A percentile compares a stretch with the other conserved stretches of the same genome.
These are phyloP conservation scores for Aspergillus taichungensis DNA, from an alignment of 495 filamentous ascomycete genomes.

Conservation along the genomic window DNA sequence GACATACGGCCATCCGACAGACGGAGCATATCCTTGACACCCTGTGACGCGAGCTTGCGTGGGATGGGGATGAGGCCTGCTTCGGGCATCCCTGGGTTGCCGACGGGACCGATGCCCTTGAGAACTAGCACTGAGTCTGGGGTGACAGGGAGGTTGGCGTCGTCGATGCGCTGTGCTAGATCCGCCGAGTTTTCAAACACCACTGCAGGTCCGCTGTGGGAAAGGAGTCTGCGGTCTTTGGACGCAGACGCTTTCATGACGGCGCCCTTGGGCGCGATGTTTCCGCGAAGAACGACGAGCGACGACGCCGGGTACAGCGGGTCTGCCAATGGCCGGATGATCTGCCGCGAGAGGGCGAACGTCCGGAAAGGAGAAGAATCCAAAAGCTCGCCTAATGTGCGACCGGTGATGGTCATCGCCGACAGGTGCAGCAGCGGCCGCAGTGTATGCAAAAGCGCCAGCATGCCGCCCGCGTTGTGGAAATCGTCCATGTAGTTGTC, in stretches of 20 bases:
- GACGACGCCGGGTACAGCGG: slow-evolving; percentile 49
- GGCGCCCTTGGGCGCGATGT: slow-evolving; percentile 48
- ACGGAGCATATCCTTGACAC: slow-evolving; percentile 57
- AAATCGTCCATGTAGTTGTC: slow-evolving; percentile 67
- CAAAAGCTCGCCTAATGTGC: slow-evolving; percentile 49
- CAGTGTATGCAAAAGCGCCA: slow-evolving; percentile 45
- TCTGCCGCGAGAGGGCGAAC: slow-evolving; percentile 29
- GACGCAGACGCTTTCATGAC: slow-evolving; percentile 57
- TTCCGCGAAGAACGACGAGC: slow-evolving; percentile 46
- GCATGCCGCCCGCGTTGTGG: slow-evolving; percentile 60
- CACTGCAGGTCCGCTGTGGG: slow-evolving; percentile 46
- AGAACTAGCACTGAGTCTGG: slow-evolving; percentile 49
- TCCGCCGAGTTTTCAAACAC: slow-evolving; percentile 52
- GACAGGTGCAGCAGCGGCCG: slow-evolving; percentile 48
- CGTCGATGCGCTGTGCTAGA: slow-evolving; percentile 49
- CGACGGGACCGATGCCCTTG: slow-evolving; percentile 53
- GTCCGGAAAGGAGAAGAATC: slow-evolving; percentile 36
- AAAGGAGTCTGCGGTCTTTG: slow-evolving; percentile 41
- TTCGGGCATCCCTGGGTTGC: slow-evolving; percentile 62
- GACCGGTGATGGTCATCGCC: slow-evolving; percentile 49
- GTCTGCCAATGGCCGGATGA: slow-evolving; percentile 42
- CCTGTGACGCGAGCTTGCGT: slow-evolving; percentile 47
- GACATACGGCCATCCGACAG: slow-evolving; percentile 61
- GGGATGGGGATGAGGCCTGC: slow-evolving; percentile 58
- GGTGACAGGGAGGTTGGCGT: slow-evolving; percentile 41